These are phyloP conservation scores for Taphrina communis DNA, from an alignment of 1,139 yeast genomes.

Conservation along the genomic window DNA sequence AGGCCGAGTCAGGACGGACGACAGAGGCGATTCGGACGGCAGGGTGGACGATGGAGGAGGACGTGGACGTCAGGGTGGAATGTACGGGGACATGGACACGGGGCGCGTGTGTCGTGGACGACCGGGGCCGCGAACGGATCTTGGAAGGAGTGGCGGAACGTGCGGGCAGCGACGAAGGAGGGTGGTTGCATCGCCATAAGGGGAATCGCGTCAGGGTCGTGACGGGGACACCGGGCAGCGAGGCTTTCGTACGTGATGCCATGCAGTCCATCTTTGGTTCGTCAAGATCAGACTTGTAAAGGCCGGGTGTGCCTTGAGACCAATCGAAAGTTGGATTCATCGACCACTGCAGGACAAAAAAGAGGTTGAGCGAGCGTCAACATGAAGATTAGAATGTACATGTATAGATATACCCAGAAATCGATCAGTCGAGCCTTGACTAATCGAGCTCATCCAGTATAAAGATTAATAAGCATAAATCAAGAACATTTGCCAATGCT, in stretches of 20 bases:
- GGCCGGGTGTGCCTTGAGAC: no score
- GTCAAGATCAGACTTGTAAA: background rate
- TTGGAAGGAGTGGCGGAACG: slow-evolving; percentile 37
- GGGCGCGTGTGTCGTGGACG: slow-evolving; percentile 53
- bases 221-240: slow-evolving; percentile 48
- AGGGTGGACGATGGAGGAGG: slow-evolving; percentile 49
- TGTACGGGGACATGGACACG: slow-evolving; percentile 53
- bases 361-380: no score
- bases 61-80: slow-evolving; percentile 54
- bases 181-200: slow-evolving; percentile 48
- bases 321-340: no score
- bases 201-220: slow-evolving; percentile 50
- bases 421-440: no score
- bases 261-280: slow-evolving; percentile 22
- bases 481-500: no score
- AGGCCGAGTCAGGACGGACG: slow-evolving; percentile 37
- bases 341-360: no score
- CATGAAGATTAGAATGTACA: no score
- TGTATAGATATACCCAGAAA: no score
- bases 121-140: slow-evolving; percentile 49
- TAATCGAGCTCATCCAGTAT: no score
- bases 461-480: no score
- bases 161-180: slow-evolving; percentile 46
- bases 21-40: no score
- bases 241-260: slow-evolving; percentile 8